These are phyloP conservation scores for Halophytophthora polymorphica DNA, from an alignment of 352 stramenopile species.

Conservation along the genomic window DNA sequence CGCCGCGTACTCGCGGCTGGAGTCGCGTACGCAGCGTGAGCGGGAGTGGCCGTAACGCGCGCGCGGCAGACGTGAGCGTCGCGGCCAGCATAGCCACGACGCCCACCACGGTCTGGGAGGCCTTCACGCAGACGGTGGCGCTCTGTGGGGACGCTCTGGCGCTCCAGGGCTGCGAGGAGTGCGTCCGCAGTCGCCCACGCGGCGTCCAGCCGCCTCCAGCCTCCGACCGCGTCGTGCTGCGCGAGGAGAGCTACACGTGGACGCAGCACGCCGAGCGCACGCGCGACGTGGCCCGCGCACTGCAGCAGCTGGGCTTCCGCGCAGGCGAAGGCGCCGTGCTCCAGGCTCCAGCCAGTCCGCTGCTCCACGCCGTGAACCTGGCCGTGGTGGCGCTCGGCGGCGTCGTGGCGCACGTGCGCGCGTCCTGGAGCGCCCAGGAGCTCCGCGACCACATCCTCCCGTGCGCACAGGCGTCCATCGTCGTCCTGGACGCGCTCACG, in stretches of 20 bases:
- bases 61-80: conserved; percentile 13
- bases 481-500: conserved; percentile 58
- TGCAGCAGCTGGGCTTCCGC: conserved; percentile 53
- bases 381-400: conserved; percentile 53
- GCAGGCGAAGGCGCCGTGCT: conserved; percentile 60
- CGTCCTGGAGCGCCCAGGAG: conserved; percentile 48
- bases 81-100: conserved; percentile 17
- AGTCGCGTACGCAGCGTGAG: conserved; percentile 25
- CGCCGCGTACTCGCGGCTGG: conserved; percentile 15
- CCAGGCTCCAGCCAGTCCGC: conserved; percentile 34
- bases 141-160: conserved; percentile 18
- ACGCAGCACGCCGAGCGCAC: conserved; percentile 26
- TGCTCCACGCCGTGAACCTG: conserved; percentile 60
- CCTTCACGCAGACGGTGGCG: conserved; percentile 28
- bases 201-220: conserved; percentile 1
- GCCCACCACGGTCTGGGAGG: conserved; percentile 19
- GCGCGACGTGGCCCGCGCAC: conserved; percentile 35
- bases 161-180: conserved; percentile 18
- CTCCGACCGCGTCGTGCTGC: neutral
- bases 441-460: conserved; percentile 54
- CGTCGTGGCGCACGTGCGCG: conserved; percentile 53
- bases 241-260: conserved; percentile 24
- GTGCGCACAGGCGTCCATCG: conserved; percentile 41
- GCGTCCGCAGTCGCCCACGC: neutral
- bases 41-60: conserved; percentile 10